These are phyloP conservation scores for Hericium alpestre DNA, from an alignment of 768 basidiomycete genomes.

Conservation along the genomic window DNA sequence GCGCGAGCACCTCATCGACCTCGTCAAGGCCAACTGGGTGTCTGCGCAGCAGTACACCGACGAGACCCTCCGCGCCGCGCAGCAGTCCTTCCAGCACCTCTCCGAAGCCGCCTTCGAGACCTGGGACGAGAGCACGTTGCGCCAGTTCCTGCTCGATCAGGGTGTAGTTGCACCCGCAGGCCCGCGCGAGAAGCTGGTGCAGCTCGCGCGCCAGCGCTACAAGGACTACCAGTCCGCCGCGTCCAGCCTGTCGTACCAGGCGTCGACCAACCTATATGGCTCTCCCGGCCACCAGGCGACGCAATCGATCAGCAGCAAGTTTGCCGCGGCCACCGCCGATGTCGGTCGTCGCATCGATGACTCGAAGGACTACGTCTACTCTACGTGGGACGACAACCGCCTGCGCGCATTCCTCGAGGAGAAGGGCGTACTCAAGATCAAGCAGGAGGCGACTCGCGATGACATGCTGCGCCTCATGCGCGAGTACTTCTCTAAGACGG, in stretches of 20 bases:
- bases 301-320: constrained; percentile 22
- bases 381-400: constrained; percentile 77
- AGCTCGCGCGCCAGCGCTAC: constrained; percentile 67
- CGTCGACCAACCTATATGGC: constrained; percentile 32
- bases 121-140: constrained; percentile 78
- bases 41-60: constrained; percentile 19
- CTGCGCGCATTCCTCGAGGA: constrained; percentile 65
- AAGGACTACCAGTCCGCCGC: constrained; percentile 19
- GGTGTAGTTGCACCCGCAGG: constrained; percentile 78
- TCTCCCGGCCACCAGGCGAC: constrained; percentile 29
- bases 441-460: constrained; percentile 46
- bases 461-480: constrained; percentile 64
- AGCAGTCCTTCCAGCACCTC: constrained; percentile 43
- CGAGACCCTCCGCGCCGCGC: constrained; percentile 54
- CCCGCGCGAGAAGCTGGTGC: constrained; percentile 66
- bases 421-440: constrained; percentile 61
- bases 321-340: constrained; percentile 43
- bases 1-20: constrained; percentile 30
- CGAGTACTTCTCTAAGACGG: constrained; percentile 28
- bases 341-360: constrained; percentile 49
- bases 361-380: constrained; percentile 79
- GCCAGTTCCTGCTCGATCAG: constrained; percentile 78
- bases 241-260: constrained; percentile 17
- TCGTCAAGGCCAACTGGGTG: constrained; percentile 56
- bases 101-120: constrained; percentile 52